Conservation (phyloP, 2,329 filamentous ascomycete genomes). For the Xylogone sp. region DNA sequence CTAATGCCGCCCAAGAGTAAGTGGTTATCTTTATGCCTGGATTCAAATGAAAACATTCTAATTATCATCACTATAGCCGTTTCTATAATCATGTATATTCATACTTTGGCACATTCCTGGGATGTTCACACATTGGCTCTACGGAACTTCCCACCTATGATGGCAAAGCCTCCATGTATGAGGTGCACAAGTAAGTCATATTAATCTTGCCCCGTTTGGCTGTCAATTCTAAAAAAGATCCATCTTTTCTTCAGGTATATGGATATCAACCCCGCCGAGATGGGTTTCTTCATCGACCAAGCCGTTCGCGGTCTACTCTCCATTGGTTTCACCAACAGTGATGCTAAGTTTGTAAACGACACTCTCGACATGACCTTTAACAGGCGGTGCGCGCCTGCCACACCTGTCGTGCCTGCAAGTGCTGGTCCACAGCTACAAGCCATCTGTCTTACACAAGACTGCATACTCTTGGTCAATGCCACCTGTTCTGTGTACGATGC, state of each 20-base stretch:
- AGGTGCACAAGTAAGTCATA: constrained; percentile 41
- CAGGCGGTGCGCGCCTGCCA: constrained; percentile 43
- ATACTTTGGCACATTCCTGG: constrained; percentile 54
- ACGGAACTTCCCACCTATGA: constrained; percentile 45
- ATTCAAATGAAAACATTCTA: background rate
- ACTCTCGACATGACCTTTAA: constrained; percentile 47
- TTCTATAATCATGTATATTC: constrained; percentile 57
- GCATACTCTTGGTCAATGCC: too few relatives aligned
- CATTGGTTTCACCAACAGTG: constrained; percentile 51
- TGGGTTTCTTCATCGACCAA: constrained; percentile 55
- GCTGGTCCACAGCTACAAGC: too few relatives aligned
- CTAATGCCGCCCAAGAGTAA: constrained; percentile 51
- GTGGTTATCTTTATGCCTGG: constrained; percentile 14
- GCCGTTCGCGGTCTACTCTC: constrained; percentile 49
- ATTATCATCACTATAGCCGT: constrained; percentile 31
- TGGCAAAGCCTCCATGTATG: constrained; percentile 42
- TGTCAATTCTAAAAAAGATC: background rate
- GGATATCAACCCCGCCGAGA: constrained; percentile 44
- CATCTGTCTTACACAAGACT: too few relatives aligned
- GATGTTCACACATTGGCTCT: constrained; percentile 47
- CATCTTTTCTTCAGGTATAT: constrained; percentile 48
- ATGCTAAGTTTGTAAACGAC: constrained; percentile 42
- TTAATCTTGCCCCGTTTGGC: background rate
- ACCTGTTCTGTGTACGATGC: too few relatives aligned
- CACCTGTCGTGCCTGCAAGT: constrained; percentile 9